Evolutionary conservation across 192 early-diverging fungal species (phyloP).

Genomic region (Pilaira anomala): DNA sequence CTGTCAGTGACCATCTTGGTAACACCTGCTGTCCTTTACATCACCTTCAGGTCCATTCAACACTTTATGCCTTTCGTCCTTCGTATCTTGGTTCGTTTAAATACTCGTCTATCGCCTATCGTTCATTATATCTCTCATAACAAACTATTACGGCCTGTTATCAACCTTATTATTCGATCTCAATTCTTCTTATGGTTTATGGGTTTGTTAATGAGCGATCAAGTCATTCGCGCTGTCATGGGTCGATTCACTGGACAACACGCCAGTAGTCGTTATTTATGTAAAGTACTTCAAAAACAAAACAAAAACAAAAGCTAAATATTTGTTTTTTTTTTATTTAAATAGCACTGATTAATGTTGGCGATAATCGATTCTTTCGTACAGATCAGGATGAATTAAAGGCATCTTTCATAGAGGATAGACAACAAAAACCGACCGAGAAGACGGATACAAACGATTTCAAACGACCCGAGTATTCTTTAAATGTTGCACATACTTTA

Average conservation of each 20-base stretch:
- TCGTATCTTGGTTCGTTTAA: slow-evolving; percentile 10
- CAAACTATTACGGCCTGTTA: slow-evolving; percentile 23
- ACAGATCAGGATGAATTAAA: slow-evolving; percentile 7
- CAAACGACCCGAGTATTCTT: slow-evolving; percentile 42
- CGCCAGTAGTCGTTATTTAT: slow-evolving; percentile 23
- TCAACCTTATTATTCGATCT: slow-evolving; percentile 25
- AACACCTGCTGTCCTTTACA: slow-evolving; percentile 18
- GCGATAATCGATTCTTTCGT: slow-evolving; percentile 27
- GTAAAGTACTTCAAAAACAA: slow-evolving; percentile 9
- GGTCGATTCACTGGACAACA: slow-evolving; percentile 30
- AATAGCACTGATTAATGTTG: slow-evolving; percentile 36
- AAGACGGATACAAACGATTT: background rate
- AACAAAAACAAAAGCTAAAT: background rate
- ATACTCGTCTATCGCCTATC: slow-evolving; percentile 19
- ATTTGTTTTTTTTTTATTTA: slow-evolving; percentile 1
- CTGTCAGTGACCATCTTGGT: slow-evolving; percentile 19
- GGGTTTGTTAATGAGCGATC: slow-evolving; percentile 25
- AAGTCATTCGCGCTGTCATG: slow-evolving; percentile 20
- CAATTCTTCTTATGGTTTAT: slow-evolving; percentile 34
- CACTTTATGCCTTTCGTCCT: slow-evolving; percentile 24
- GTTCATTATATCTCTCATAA: slow-evolving; percentile 21
- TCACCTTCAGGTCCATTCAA: slow-evolving; percentile 24
- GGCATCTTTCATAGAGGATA: background rate
- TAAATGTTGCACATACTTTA: slow-evolving; percentile 45
- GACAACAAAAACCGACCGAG: background rate